A percentile compares a stretch with the other conserved stretches of the same genome.
Evolutionary conservation across 179 eudicot genomes (phyloP).

Genomic region (Actinidia arguta): DNA sequence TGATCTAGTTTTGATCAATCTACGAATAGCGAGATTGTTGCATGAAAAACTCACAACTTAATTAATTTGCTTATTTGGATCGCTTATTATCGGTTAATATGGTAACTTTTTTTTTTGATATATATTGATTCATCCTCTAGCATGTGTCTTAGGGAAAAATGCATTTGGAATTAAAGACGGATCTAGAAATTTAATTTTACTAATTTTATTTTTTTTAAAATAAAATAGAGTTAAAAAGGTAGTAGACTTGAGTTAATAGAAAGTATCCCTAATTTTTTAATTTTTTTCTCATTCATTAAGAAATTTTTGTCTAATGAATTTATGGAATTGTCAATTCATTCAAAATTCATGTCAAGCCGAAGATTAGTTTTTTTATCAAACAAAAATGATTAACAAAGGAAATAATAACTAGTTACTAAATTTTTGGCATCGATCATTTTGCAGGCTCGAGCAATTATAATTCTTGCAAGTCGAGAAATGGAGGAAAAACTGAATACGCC

Average conservation of each 20-base stretch:
- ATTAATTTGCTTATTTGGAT: neutral
- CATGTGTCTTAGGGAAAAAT: too few species aligned
- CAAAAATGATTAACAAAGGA: neutral
- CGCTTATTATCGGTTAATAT: neutral
- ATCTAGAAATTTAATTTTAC: too few species aligned
- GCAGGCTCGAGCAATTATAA: conserved; percentile 51
- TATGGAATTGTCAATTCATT: too few species aligned
- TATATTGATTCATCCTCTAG: too few species aligned
- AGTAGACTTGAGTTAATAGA: neutral
- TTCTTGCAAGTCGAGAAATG: conserved; percentile 37
- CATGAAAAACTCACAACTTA: neutral
- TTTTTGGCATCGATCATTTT: too few species aligned
- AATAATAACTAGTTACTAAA: neutral
- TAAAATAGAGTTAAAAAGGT: too few species aligned
- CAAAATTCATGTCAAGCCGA: neutral
- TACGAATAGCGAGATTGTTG: too few species aligned
- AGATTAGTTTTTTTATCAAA: neutral
- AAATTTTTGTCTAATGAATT: neutral
- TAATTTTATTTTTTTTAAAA: too few species aligned
- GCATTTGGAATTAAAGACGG: too few species aligned
- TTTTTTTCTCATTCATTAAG: neutral
- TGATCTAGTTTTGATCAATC: neutral
- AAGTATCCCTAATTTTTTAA: neutral
- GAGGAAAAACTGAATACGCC: conserved; percentile 25
- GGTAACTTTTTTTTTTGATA: too few species aligned